phyloP scores from a whole-genome alignment of 2,329 filamentous ascomycete genomes.

The Calonectria leucothoes region DNA sequence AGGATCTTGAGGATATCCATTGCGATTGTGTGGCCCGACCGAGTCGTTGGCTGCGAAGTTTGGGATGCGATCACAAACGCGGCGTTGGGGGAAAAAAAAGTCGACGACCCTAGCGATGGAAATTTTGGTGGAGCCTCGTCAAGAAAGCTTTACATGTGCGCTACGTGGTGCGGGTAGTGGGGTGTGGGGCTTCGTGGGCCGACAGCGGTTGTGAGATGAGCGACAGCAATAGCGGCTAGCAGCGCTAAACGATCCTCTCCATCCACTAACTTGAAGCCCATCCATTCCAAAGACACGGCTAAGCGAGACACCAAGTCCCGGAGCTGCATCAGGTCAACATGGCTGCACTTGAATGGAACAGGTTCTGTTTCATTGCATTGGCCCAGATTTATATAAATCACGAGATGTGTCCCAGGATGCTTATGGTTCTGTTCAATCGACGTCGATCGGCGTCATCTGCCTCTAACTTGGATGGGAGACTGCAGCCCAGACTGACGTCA shows the following conservation, averaged over 20 bases:
- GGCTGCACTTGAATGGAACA: neutral
- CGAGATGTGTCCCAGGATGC: neutral
- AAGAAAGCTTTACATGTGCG: neutral
- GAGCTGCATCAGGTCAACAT: neutral
- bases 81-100: conserved; percentile 30
- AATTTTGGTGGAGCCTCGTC: conserved; percentile 41
- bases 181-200: conserved; percentile 20
- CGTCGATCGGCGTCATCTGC: conserved; percentile 41
- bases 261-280: neutral
- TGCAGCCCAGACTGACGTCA: conserved; percentile 40
- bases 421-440: conserved; percentile 22
- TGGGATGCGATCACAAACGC: neutral
- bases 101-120: conserved; percentile 29
- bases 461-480: conserved; percentile 30
- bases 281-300: neutral
- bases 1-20: conserved; percentile 81
- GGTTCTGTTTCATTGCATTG: neutral
- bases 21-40: conserved; percentile 4
- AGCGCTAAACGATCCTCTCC: neutral
- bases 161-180: conserved; percentile 33
- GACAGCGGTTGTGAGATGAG: neutral
- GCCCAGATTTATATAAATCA: neutral
- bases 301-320: neutral
- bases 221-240: conserved; percentile 14
- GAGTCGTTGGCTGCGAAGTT: conserved; percentile 15